Evolutionary conservation across 441 rosid species (phyloP).

Genomic region (Erysimum cheiri): DNA sequence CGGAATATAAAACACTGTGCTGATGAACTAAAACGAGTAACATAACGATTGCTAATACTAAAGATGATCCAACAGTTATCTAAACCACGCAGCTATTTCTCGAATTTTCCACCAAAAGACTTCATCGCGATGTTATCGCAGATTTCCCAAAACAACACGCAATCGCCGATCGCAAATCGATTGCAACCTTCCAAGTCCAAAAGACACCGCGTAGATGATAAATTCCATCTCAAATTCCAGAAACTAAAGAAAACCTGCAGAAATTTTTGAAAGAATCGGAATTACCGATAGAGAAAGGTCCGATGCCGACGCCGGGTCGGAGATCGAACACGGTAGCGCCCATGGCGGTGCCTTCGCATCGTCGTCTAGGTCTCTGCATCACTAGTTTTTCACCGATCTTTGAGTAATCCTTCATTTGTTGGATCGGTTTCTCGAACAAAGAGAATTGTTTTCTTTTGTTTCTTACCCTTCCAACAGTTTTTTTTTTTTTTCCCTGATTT

Average conservation of each 20-base stretch:
- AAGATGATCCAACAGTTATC: conserved; percentile 23
- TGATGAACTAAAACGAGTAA: neutral
- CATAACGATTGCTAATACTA: conserved; percentile 16
- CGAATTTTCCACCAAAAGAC: neutral
- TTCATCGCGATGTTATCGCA: neutral
- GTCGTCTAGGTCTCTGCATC: conserved; percentile 77
- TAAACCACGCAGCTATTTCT: neutral
- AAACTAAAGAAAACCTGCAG: conserved; percentile 2
- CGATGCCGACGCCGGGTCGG: conserved; percentile 91
- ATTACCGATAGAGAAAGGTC: conserved; percentile 87
- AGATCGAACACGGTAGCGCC: conserved; percentile 95
- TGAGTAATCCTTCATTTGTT: conserved; percentile 37
- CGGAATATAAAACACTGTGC: conserved; percentile 11
- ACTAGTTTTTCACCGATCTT: conserved; percentile 38
- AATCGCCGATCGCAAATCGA: conserved; percentile 39
- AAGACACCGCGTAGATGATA: neutral
- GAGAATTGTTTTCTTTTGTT: neutral
- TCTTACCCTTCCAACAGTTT: neutral
- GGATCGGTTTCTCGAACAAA: conserved; percentile 28
- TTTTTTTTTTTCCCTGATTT: neutral
- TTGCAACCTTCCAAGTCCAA: conserved; percentile 19
- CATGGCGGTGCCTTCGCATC: conserved; percentile 98
- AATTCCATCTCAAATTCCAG: conserved; percentile 1
- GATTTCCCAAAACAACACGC: conserved; percentile 31
- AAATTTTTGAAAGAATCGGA: conserved; percentile 19